Evolutionary conservation across 768 basidiomycete species (phyloP), one percentile per base, ranked within the genome.

Genomic region (Daedaleopsis nitida): DNA sequence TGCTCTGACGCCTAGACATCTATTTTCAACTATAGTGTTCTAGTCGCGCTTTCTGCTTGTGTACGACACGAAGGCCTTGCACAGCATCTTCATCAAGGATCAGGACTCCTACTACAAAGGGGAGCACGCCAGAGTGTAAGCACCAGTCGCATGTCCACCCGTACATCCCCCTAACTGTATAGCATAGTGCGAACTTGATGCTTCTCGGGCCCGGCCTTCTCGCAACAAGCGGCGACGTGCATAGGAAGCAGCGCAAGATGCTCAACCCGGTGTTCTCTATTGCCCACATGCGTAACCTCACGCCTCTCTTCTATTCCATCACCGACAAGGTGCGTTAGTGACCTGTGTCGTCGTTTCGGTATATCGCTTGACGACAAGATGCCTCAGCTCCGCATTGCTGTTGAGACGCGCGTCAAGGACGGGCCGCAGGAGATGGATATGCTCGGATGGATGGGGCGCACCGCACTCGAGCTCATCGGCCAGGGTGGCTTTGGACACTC

Each of bases 401-500:
- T 68, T 23, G 37, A 43, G 4, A 21, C 35, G 5, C 35, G 49
- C 12, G 56, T 66, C 10, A 39, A 58, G 17, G 47, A 57, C 27
- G 55, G 60, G 12, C 43, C 55, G 5, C n/a, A 49, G 8, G 66
- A 71, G 19, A 45, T 71, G 10, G 66, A 71, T 52, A 59, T 71
- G 14, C 58, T 67, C 32, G 51, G 59, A 21, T 71, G 70, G 70
- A 66, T 71, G 67, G 60, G 57, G 1, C 67, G 70, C 17, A 65
- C 66, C 2, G 69, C 70, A 19, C 68, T 72, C n/a, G 70, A 72
- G 54, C 58, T 83, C 42, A 76, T 83, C 43, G 81, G 79, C 4
- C 81, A 78, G 69, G 77, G 76, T n/a, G 80, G 82, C 3, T 72
- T 83, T 13, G 78, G 77, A 0, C 72, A 70, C 51, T 75, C 76